Evolutionary conservation across 768 basidiomycete genomes (phyloP).

Genomic region (Amanita muscaria): DNA sequence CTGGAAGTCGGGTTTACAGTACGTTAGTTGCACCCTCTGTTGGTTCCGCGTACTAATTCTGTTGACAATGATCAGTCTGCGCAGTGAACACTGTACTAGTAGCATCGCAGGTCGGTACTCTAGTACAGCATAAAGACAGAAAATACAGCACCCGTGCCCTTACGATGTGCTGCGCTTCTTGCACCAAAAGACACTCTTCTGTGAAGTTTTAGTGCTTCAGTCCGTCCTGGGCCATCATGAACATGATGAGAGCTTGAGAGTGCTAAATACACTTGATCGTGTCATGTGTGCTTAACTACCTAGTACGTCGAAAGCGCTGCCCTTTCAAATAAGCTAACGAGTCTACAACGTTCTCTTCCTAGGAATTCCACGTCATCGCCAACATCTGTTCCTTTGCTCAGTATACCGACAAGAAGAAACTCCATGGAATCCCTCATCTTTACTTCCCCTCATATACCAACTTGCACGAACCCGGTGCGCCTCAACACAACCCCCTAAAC

Average conservation of each 20-base stretch:
- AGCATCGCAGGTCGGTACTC: constrained; percentile 49
- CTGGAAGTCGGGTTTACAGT: constrained; percentile 68
- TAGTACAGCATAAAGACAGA: no score
- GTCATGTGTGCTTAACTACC: constrained; percentile 22
- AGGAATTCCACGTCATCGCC: no score
- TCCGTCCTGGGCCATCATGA: no score
- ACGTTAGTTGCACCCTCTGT: no score
- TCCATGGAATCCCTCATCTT: constrained; percentile 9
- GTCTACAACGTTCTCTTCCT: constrained; percentile 38
- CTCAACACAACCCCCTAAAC: no score
- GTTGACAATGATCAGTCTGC: constrained; percentile 59
- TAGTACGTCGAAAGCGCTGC: constrained; percentile 13
- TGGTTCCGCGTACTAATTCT: no score
- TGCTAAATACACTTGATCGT: no score
- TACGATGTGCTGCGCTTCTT: no score
- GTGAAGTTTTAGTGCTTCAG: constrained; percentile 55
- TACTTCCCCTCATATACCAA: constrained; percentile 6
- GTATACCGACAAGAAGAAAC: constrained; percentile 7
- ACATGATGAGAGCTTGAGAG: no score
- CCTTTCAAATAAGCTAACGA: constrained; percentile 9
- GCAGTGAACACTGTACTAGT: constrained; percentile 42
- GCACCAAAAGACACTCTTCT: constrained; percentile 27
- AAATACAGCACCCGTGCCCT: constrained; percentile 25
- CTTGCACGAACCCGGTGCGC: no score
- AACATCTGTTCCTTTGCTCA: neutral